phyloP scores from a whole-genome alignment of 2,329 filamentous ascomycete species.

The Trichoderma guizhouense region DNA sequence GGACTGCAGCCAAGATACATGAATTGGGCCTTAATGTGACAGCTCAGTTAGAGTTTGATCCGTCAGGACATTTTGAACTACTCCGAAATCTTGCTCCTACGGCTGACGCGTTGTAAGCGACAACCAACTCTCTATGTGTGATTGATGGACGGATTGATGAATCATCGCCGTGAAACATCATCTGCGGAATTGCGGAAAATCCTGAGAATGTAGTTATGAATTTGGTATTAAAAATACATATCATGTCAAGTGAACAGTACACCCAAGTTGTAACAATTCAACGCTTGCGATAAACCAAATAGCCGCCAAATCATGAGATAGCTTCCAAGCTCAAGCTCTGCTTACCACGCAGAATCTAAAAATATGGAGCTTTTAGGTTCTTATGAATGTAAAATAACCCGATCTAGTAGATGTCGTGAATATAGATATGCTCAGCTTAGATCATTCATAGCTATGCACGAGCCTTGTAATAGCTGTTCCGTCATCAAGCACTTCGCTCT shows the following conservation, averaged over 20 bases:
- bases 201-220: background rate
- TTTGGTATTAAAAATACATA: background rate
- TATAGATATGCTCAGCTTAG: background rate
- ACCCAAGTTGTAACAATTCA: background rate
- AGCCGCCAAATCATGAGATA: background rate
- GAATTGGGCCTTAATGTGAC: background rate
- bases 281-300: background rate
- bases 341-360: background rate
- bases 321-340: background rate
- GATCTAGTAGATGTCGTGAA: background rate
- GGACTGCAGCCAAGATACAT: background rate
- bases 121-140: background rate
- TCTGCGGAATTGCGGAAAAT: background rate
- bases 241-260: background rate
- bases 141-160: background rate
- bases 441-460: slow-evolving; percentile 29
- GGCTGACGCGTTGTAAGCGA: background rate
- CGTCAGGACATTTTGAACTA: background rate
- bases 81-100: background rate
- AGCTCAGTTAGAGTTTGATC: background rate
- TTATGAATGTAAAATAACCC: background rate
- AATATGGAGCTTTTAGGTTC: background rate
- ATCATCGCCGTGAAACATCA: background rate
- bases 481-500: slow-evolving; percentile 57
- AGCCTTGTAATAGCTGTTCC: slow-evolving; percentile 65